phyloP scores from a whole-genome alignment of 768 basidiomycete genomes.

The Lactarius sanguifluus region DNA sequence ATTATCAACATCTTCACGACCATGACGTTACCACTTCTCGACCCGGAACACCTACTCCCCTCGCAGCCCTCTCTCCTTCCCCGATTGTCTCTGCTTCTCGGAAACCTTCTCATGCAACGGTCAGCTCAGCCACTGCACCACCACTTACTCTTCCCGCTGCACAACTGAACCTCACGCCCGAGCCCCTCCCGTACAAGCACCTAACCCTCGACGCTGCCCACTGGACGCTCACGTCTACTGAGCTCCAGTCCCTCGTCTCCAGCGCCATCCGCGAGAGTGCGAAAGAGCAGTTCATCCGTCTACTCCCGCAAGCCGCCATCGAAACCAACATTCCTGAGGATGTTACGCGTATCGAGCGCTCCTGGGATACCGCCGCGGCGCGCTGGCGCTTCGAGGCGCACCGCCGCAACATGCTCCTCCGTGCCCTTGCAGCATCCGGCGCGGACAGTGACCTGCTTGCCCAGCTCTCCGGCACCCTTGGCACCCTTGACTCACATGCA shows the following conservation, averaged over 20 bases:
- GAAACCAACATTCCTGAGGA: conserved; percentile 17
- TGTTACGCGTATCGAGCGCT: conserved; percentile 9
- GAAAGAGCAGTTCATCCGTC: conserved; percentile 29
- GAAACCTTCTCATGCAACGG: conserved; percentile 16
- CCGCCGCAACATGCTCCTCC: conserved; percentile 28
- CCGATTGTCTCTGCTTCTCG: neutral
- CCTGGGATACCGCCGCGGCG: conserved; percentile 20
- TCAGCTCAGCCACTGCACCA: neutral
- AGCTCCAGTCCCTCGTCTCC: conserved; percentile 30
- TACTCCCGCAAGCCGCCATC: conserved; percentile 23
- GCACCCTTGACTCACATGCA: conserved; percentile 20
- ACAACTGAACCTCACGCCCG: conserved; percentile 20
- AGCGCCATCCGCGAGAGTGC: conserved; percentile 30
- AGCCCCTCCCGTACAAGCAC: conserved; percentile 26
- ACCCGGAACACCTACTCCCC: conserved; percentile 11
- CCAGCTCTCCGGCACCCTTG: conserved; percentile 25
- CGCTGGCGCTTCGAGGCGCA: conserved; percentile 29
- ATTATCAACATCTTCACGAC: neutral
- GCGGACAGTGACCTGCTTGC: conserved; percentile 24
- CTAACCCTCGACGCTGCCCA: conserved; percentile 30
- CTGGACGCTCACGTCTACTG: conserved; percentile 29
- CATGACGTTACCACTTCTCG: conserved; percentile 9
- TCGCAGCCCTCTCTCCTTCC: neutral
- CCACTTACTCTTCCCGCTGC: conserved; percentile 17
- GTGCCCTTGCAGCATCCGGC: conserved; percentile 25